Percentiles rank a stretch among this genome's conserved stretches.
Evolutionary conservation across 2,329 filamentous ascomycete species (phyloP).

Genomic region (Pochonia chlamydosporia): DNA sequence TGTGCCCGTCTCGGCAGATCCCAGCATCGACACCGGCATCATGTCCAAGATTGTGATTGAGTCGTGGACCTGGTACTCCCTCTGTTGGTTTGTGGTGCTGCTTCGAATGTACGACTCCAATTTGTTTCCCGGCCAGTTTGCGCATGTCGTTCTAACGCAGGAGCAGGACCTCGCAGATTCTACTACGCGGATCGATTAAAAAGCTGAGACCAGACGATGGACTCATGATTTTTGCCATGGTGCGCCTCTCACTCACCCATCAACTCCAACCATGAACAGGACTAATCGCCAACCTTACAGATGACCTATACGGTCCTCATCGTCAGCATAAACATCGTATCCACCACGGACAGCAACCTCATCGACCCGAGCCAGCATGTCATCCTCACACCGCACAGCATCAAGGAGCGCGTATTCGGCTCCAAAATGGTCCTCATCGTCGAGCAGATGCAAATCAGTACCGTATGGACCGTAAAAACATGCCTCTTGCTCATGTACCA

Average conservation of each 20-base stretch:
- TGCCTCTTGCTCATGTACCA: slow-evolving; percentile 53
- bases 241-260: slow-evolving; percentile 30
- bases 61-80: slow-evolving; percentile 38
- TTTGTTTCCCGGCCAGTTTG: not conserved
- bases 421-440: slow-evolving; percentile 58
- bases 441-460: slow-evolving; percentile 57
- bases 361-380: slow-evolving; percentile 42
- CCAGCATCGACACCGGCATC: no score
- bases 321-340: slow-evolving; percentile 47
- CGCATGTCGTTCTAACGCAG: not conserved
- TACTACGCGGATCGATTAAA: slow-evolving; percentile 36
- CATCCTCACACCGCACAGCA: slow-evolving; percentile 35
- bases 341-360: slow-evolving; percentile 50
- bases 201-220: slow-evolving; percentile 49
- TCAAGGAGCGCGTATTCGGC: slow-evolving; percentile 38
- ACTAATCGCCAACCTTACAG: no score
- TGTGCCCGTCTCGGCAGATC: not conserved
- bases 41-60: slow-evolving; percentile 28
- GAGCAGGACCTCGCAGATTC: slow-evolving; percentile 29
- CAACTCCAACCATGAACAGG: no score
- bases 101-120: slow-evolving; percentile 30
- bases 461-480: slow-evolving; percentile 49
- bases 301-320: slow-evolving; percentile 48
- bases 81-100: slow-evolving; percentile 31
- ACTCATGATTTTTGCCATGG: slow-evolving; percentile 46